Evolutionary conservation across 352 stramenopile genomes (phyloP), one percentile per base, ranked within the genome.

Genomic region (Phytophthora pisi): DNA sequence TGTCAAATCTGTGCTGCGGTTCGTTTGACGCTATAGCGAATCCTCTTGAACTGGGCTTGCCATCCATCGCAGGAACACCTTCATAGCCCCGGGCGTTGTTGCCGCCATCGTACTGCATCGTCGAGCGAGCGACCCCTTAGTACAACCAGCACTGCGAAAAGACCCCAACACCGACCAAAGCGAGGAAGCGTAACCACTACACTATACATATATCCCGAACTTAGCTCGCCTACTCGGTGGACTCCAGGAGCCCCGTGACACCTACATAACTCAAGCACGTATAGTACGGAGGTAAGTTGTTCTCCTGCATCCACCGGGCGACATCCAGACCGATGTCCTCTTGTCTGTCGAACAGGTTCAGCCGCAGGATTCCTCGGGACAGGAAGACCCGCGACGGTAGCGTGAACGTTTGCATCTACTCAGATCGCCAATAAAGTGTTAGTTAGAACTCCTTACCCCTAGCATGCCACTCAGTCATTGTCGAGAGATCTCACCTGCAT

Each of bases 201-300:
- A 63, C 50, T 72, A 66, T 57, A 60, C 62, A 71, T 63, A 66
- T 57, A 68, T 57, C 51, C 24, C 43, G 18, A 51, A 46, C 40
- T 59, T 54, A 60, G 53, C 38, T 51, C 40, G 43, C 40, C 13
- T 63, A 64, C 31, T 61, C 42, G 5, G 18, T 57, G 3, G 58
- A 50, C 52, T 78, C 73, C 7, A 76, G 51, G 6, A 76, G 59
- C n/a, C 75, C 75, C 11, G 69, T 74, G 13, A 66, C 79, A 43
- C 78, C 75, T 51, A 93, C 75, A 72, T 90, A 92, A 62, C 83
- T 95, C 46, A 95, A 78, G 31, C 86, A 95, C 60, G 79, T 88
- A 57, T 91, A 95, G 59, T 91, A 95, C 15, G 81, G 73, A 31
- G 73, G 70, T 24, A 82, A 65, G 28, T 88, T 56, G 66, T 87